phyloP scores from a whole-genome alignment of 1,284 basidiomycete genomes.

The Irpex rosettiformis region DNA sequence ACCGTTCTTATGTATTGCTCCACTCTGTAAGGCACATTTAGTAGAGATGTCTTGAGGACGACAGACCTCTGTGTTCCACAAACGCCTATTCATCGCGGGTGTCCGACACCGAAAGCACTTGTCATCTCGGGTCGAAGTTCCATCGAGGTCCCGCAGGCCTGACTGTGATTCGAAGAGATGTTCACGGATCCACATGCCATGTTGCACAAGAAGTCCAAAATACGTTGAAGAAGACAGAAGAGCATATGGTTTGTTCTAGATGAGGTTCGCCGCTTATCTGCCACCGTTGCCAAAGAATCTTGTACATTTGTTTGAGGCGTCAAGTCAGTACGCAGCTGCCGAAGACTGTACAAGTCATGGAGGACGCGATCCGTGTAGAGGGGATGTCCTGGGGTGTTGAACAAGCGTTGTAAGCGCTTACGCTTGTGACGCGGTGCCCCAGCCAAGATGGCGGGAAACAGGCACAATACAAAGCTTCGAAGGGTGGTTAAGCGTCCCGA shows the following conservation, averaged over 20 bases:
- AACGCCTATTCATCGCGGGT: no score
- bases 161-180: background rate
- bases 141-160: no score
- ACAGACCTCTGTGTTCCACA: no score
- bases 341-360: no score
- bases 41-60: no score
- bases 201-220: conserved; percentile 8
- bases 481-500: background rate
- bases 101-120: no score
- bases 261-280: conserved; percentile 16
- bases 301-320: background rate
- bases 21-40: no score
- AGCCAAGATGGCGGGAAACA: background rate
- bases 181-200: conserved; percentile 12
- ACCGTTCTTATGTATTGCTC: no score
- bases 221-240: conserved; percentile 14
- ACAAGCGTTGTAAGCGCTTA: background rate
- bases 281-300: conserved; percentile 1
- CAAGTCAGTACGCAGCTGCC: background rate
- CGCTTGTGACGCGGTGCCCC: background rate
- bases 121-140: no score
- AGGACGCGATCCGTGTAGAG: no score
- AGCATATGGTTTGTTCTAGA: conserved; percentile 16
- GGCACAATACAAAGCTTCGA: background rate
- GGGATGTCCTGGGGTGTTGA: no score